Evolutionary conservation across 257 asterid genomes (phyloP), one percentile per base, ranked within the genome.

Genomic region (Verbena officinalis): DNA sequence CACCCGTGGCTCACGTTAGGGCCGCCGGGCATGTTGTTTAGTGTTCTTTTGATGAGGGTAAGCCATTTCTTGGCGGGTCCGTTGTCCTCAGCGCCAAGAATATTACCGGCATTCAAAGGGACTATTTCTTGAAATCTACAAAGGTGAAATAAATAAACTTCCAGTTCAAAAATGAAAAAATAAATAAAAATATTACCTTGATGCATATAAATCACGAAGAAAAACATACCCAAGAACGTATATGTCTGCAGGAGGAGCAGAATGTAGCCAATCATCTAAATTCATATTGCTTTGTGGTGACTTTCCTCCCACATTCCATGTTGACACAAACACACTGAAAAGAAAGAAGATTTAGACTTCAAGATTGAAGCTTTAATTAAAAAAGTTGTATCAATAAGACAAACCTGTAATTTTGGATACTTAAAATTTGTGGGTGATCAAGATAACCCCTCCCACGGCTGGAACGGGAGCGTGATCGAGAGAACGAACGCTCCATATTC

Each of bases 281-380:
- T 78, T 83, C 92, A 88, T 73, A 65, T 75, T 79, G 62, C 73
- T 78, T 10, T 79, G 61, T 1, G 96, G 98, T 6, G 93, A 50
- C 76, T 81, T 90, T 70, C 99, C 99, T 36, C 88, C 99, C 62
- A 90, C 96, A 49, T 94, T 94, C 99, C 99, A 94, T 7, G 99
- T 86, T 14, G 99, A 86, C 13, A 86, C 96, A 59, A 94, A 94
- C 65, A 86, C 75, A 36, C 99, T 94, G 89, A 30, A 40, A 50
- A 36, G 5, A 0, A 7, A 5, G 31, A 53, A 66, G 8, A 16
- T 33, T 19, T 48, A 33, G 16, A 21, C 3, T 30, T 51, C 62
- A 71, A 39, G 17, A 62, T 14, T 52, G 33, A 14, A 46, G 34
- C 15, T 9, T 13, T 19, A 30, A 68, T 33, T 3, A 30, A 22